Base-by-base conservation (phyloP, 495 filamentous ascomycete genomes). In the Aspergillus olivimuriae region DNA sequence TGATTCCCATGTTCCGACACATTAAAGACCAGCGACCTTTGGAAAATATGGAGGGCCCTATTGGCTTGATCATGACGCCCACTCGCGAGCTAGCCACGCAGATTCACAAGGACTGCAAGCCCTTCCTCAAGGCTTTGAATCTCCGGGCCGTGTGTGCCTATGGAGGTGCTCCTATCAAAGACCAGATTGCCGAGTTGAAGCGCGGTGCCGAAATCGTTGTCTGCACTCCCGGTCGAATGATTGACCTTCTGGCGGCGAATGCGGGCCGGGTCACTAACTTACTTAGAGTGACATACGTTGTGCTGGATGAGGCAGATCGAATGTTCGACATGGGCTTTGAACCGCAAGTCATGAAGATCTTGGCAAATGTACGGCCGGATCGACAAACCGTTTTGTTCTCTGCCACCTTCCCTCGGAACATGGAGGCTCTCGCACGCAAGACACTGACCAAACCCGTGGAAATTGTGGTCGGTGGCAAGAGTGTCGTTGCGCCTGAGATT, bases 271-370 rank as follows among this genome's bases (percentile, higher is more conserved):
- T 97, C 10, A 94, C 88, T 1, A 97, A 95, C 55, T 73, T 97
- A 16, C 82, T 77, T 37, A 74, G 94, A 26, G 86, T 94, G 26
- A 94, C 88, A 0, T 97, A 95, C 54, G 74, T 95, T 12, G 92
- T 97, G 12, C 76, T 99, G 24, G 94, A 99, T 55, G 94, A 99
- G 62, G 94, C 94, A 15, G 94, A 99, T 55, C 83, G 94, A 34
- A 99, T 99, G 94, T 97, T 96, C 53, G 94, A 99, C 60, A 96
- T 99, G 94, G 94, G 94, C 4, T 97, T 99, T 48, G 91, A 95
- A 62, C 91, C 91, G 1, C 94, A 97, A 55, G 89, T 99, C 35
- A 92, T 91, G 85, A 96, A 94, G 62, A 90, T 99, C 43, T 77
- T 97, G 53, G 78, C 75, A 47, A 95, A 92, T 55, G 83, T 94